Conservation (phyloP, 75 land plant species). For the Sequoiadendron giganteum region DNA sequence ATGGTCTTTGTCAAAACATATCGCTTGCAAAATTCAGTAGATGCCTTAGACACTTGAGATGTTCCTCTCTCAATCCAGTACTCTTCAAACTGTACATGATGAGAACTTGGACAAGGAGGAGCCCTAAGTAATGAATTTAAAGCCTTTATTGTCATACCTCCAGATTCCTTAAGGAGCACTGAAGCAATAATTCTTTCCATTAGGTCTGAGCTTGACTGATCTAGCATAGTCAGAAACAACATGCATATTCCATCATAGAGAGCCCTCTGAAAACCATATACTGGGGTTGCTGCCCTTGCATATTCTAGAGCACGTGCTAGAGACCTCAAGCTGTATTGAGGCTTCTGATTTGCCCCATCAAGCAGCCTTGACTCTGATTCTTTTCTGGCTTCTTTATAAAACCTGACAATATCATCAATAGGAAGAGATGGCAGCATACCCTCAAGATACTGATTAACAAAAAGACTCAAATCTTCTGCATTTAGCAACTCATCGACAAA, state of each 20-base stretch:
- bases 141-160: conserved; percentile 19
- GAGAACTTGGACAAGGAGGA: conserved; percentile 48
- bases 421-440: conserved; percentile 25
- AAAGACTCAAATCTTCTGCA: conserved; percentile 67
- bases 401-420: conserved; percentile 52
- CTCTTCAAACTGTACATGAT: conserved; percentile 44
- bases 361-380: conserved; percentile 77
- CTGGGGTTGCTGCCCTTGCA: conserved; percentile 47
- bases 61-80: conserved; percentile 41
- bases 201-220: conserved; percentile 60
- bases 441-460: conserved; percentile 63
- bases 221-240: conserved; percentile 82
- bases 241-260: conserved; percentile 97
- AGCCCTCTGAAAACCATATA: conserved; percentile 66
- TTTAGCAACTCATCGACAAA: conserved; percentile 85
- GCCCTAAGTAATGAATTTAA: conserved; percentile 17
- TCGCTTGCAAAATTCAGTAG: conserved; percentile 32
- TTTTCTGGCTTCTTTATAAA: conserved; percentile 74
- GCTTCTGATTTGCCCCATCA: conserved; percentile 98
- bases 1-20: conserved; percentile 82
- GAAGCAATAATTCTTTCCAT: conserved; percentile 67
- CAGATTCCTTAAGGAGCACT: conserved; percentile 37
- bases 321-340: conserved; percentile 93
- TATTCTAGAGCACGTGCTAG: conserved; percentile 91
- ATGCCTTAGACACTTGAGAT: conserved; percentile 16